Evolutionary conservation across 768 basidiomycete genomes (phyloP), one percentile per base, ranked within the genome.

Genomic region (Russula sp.): DNA sequence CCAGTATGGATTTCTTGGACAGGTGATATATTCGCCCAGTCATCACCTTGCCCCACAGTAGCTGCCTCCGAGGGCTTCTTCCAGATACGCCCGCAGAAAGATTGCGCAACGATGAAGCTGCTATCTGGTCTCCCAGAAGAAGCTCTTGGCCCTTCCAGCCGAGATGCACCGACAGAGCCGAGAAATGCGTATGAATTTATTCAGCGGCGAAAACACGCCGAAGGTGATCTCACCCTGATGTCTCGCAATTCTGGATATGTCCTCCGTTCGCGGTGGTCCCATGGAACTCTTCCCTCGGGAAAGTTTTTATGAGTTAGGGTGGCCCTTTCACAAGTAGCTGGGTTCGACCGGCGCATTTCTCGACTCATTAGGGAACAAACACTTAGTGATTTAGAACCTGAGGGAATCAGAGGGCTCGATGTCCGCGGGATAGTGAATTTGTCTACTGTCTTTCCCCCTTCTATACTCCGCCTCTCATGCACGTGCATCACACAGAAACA

Each of bases 341-440:
- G 84, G 90, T 6, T 88, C 89, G 3, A 77, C 90, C 7, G 95
- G 92, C 0, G 91, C 89, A 0, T 77, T 98, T 45, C 78, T 99
- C 32, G 87, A 90, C 66, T 97, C 22, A 77, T 83, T 27, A 82
- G 88, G 48, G 80, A 85, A 68, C 80, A 83, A 48, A 85, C 83
- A 8, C 77, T 84, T 2, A 79, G 78, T 35, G 87, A 88, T 49
- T 76, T 87, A 35, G 85, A 86, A 31, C 79, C 85, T 51, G 86
- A 86, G 61, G 89, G 85, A 8, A 77, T 86, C 22, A 74, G 75
- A 22, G 84, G 80, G 2, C 71, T 92, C 11, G 82, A 87, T 44
- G 76, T 98, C 51, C 79, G 80, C 22, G 80, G 82, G 34, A 90
- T 98, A 32, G 87, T 94, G 69, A 78, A 80, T 16, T 74, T 97